Evolutionary conservation across 1,284 basidiomycete species (phyloP).

Genomic region (Ceratobasidium papillatum): DNA sequence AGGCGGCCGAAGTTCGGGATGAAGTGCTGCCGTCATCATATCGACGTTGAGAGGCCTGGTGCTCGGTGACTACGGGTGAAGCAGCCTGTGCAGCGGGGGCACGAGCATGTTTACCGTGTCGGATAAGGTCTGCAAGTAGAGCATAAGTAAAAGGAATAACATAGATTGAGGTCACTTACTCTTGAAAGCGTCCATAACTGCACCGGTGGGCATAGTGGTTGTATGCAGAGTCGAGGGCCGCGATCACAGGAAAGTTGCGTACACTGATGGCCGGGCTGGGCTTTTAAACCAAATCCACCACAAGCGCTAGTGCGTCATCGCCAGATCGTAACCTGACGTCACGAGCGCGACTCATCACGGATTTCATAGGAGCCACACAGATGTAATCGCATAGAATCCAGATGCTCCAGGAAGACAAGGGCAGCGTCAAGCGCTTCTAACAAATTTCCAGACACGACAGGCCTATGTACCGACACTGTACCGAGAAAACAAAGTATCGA

Average conservation of each 20-base stretch:
- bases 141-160: not conserved
- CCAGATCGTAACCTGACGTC: slow-evolving; percentile 13
- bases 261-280: not conserved
- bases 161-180: slow-evolving; percentile 33
- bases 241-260: not conserved
- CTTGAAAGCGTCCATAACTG: slow-evolving; percentile 46
- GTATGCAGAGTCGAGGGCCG: slow-evolving; percentile 7
- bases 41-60: slow-evolving; percentile 21
- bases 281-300: not conserved
- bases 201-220: slow-evolving; percentile 34
- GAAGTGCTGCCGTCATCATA: not conserved
- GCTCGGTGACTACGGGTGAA: slow-evolving; percentile 31
- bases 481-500: no score
- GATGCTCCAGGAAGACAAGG: not conserved
- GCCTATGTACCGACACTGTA: not conserved
- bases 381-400: not conserved
- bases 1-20: not conserved
- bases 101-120: slow-evolving; percentile 45
- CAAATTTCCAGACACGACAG: no score
- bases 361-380: not conserved
- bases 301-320: slow-evolving; percentile 4
- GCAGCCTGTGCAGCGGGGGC: slow-evolving; percentile 37
- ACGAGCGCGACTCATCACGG: not conserved
- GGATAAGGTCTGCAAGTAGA: slow-evolving; percentile 43
- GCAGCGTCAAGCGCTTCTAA: no score